Base-by-base conservation (phyloP, 768 basidiomycete genomes). In the Pleurotus giganteus region DNA sequence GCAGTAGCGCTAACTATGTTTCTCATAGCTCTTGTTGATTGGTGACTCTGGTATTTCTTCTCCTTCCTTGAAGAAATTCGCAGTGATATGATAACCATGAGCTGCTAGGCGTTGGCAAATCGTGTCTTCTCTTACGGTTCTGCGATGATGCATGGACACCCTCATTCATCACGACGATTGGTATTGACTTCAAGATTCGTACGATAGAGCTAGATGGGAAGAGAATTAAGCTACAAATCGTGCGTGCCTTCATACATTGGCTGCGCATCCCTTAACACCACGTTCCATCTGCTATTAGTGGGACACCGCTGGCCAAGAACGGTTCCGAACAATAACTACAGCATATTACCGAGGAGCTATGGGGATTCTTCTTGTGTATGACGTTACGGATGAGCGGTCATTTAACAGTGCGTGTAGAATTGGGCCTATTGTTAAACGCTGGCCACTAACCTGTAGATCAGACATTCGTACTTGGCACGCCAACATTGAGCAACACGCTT, bases 61-160 rank as follows among this genome's bases (percentile, higher is more conserved):
- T 1, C n/a, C 21, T 15, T 52, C 50, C 53, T 50, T 45, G 44
- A 49, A 49, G 36, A 36, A 28, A 43, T 49, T 37, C 45, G 56
- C 45, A 52, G 43, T 56, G 58, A 47, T 45, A n/a, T 32, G 41
- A 12, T 51, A 31, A 21, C 39, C 23, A 12, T 32, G 28, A 27
- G 26, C 57, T 62, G 36, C 45, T 62, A 87, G 94, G 94, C 74
- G 95, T 97, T 63, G 94, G 96, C 59, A 95, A 99, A 80, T 98
- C 95, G 24, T 94, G 91, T 75, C 80, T 94, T n/a, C 79, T 94
- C 50, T 82, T 94, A 58, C 89, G 94, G 60, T 99, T 99, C 84
- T 98, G 94, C 69, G 97, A 98, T 77, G 97, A 99, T 73, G 91
- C 95, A 60, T 99, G 95, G 94, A 98, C 97, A 29, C 95, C 95